Evolutionary conservation across 805 yeast genomes (phyloP).

Genomic region (Metschnikowia kofuensis): DNA sequence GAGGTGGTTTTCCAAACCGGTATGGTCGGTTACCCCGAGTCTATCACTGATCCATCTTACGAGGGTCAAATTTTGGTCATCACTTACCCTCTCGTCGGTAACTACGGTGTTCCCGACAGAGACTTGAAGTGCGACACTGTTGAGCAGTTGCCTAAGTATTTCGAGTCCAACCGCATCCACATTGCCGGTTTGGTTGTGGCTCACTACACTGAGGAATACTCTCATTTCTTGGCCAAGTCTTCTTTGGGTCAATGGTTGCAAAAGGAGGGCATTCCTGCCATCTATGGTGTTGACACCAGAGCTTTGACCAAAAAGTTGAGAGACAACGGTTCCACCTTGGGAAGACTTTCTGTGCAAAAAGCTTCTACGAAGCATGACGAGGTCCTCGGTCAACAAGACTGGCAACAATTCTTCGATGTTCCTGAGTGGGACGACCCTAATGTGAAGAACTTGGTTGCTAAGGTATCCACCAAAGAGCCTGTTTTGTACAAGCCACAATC

Average conservation of each 20-base stretch:
- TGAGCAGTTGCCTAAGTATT: constrained; percentile 79
- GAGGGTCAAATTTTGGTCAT: constrained; percentile 96
- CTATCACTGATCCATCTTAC: constrained; percentile 97
- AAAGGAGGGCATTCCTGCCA: constrained; percentile 89
- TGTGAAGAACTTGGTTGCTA: constrained; percentile 83
- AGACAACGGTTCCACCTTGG: constrained; percentile 88
- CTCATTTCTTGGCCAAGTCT: constrained; percentile 90
- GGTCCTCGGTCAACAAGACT: constrained; percentile 37
- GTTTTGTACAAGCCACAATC: constrained; percentile 70
- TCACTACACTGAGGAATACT: constrained; percentile 92
- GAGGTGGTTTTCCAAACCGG: constrained; percentile 99
- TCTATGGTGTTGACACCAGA: constrained; percentile 97
- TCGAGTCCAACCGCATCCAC: constrained; percentile 90
- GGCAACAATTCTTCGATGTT: constrained; percentile 63
- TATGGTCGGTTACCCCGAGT: constrained; percentile 99
- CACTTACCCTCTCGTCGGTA: constrained; percentile 95
- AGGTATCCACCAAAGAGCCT: constrained; percentile 79
- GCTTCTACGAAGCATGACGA: constrained; percentile 27
- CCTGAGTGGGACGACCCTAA: constrained; percentile 96
- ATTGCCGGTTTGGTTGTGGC: constrained; percentile 97
- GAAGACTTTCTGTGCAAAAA: constrained; percentile 73
- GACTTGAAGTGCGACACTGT: constrained; percentile 66
- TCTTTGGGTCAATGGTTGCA: constrained; percentile 93
- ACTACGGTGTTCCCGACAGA: constrained; percentile 98
- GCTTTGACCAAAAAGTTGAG: constrained; percentile 90